These are phyloP conservation scores for Trichophyton simii DNA, from an alignment of 2,329 filamentous ascomycete genomes.

Conservation along the genomic window DNA sequence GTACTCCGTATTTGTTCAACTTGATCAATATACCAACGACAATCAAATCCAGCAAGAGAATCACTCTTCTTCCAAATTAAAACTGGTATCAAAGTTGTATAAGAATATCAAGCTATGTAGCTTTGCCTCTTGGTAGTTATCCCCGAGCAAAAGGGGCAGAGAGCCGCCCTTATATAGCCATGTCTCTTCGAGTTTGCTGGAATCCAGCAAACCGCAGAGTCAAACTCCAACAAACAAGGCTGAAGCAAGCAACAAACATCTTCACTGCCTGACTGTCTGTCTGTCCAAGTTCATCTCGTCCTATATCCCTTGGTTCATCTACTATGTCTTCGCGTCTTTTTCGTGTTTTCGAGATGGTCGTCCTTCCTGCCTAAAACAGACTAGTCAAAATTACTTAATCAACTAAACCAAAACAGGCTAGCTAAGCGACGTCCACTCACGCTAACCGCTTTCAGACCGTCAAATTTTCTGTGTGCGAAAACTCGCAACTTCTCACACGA, in stretches of 20 bases:
- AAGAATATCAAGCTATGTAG: no score
- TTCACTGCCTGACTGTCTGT: not conserved
- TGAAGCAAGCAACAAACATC: not conserved
- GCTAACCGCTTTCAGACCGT: not conserved
- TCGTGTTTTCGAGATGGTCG: not conserved
- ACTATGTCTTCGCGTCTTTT: not conserved
- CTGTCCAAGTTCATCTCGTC: not conserved
- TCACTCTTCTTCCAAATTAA: no score
- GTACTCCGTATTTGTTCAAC: not conserved
- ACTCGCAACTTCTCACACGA: conserved; percentile 1
- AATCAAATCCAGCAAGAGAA: no score
- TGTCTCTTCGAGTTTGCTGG: not conserved
- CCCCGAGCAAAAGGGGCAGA: no score
- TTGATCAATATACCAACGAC: no score
- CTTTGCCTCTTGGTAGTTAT: no score
- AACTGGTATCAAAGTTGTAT: no score
- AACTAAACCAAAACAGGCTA: not conserved
- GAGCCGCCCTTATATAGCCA: not conserved
- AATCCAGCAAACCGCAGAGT: not conserved
- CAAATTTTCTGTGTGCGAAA: not conserved
- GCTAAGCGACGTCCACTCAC: not conserved
- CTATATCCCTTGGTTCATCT: no score
- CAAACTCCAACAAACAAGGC: not conserved
- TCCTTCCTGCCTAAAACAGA: not conserved
- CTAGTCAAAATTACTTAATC: not conserved